Base-by-base conservation (phyloP, 441 rosid species). In the Hura crepitans region DNA sequence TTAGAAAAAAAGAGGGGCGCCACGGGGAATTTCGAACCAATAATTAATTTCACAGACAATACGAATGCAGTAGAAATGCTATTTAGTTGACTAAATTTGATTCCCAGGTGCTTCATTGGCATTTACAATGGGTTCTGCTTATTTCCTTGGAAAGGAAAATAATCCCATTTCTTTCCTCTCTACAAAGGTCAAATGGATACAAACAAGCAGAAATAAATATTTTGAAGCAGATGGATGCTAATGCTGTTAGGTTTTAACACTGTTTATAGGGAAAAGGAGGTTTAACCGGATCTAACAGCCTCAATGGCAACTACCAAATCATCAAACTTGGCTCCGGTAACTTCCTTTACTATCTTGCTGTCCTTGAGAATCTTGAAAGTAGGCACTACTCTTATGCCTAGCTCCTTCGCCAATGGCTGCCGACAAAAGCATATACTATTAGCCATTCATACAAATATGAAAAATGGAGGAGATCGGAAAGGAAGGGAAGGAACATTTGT, bases 401-500 rank as follows among this genome's bases (percentile, higher is more conserved):
- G 89, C 89, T 93, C 98, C 81, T 85, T 89, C 0, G 98, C 98
- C 91, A 93, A 71, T 65, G 92, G 78, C 98, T 91, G 86, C 84
- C 80, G 64, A 49, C 47, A 73, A 15, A 69, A 68, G 59, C 33
- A 43, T 49, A 61, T 49, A 61, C 68, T 13, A 45, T 63, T n/a
- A 18, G 45, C 46, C 30, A 30, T 5, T 31, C 30, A 51, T 4
- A 46, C 1, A 8, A 22, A 27, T n/a, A 30, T 20, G n/a, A 42
- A n/a, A 61, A 25, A 12, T 14, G 61, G 25, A 12, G 7, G 25
- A 14, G 14, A 45, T 4, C 0, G 2, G 0, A 13, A 3, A 6
- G 15, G 23, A 2, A 2, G 62, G 22, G n/a, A n/a, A 59, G 17
- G 13, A 31, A n/a, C n/a, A n/a, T 12, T 58, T 15, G 4, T 4